Evolutionary conservation across 139 green algal genomes (phyloP).

Genomic region (Mesostigma viride): DNA sequence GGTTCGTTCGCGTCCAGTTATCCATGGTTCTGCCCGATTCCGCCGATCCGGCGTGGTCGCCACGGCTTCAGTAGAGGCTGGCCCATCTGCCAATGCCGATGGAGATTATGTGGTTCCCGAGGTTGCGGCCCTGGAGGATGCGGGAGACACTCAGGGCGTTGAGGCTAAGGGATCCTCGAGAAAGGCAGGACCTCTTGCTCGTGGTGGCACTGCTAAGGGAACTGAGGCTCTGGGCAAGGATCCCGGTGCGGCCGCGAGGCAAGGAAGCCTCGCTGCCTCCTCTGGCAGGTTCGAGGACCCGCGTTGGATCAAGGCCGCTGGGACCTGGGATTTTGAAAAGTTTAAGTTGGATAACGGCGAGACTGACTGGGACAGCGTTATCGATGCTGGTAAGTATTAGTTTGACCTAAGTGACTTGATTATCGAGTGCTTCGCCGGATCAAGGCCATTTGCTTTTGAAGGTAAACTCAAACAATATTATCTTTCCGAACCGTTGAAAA

Average conservation of each 20-base stretch:
- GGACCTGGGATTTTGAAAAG: constrained; percentile 32
- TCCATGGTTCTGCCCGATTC: too few relatives aligned
- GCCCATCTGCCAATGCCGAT: too few relatives aligned
- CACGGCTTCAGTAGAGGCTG: too few relatives aligned
- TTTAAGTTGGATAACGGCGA: constrained; percentile 27
- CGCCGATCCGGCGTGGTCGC: too few relatives aligned
- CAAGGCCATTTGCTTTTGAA: too few relatives aligned
- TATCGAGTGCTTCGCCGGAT: too few relatives aligned
- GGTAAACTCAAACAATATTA: too few relatives aligned
- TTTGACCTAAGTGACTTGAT: too few relatives aligned
- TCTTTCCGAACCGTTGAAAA: too few relatives aligned
- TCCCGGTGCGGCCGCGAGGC: constrained; percentile 10
- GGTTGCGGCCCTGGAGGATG: neutral
- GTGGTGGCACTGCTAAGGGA: constrained; percentile 26
- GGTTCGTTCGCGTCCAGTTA: too few relatives aligned
- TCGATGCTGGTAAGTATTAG: constrained; percentile 32
- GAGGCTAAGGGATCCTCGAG: constrained; percentile 3
- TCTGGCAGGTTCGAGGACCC: constrained; percentile 2
- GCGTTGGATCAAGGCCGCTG: constrained; percentile 28
- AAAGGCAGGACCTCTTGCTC: constrained; percentile 19
- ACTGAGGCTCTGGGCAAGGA: constrained; percentile 32
- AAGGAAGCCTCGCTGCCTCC: too few relatives aligned
- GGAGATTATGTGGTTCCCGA: neutral
- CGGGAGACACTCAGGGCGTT: neutral
- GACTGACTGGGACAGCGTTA: constrained; percentile 35